These are phyloP conservation scores for Penicillium simplicissimum DNA, from an alignment of 495 filamentous ascomycete species.

Conservation along the genomic window DNA sequence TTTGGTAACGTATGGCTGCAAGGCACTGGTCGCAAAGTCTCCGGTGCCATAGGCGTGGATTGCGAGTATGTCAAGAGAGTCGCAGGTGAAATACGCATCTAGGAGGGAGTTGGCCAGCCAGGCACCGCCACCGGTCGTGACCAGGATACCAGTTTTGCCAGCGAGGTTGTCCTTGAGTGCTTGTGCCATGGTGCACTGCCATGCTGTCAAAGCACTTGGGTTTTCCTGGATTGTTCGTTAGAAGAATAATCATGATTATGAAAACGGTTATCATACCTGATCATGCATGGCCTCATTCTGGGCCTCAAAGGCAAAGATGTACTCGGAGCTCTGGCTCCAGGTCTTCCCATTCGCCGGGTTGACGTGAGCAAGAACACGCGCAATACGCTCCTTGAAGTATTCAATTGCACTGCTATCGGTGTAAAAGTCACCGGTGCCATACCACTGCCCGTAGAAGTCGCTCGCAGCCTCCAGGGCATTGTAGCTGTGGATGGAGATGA, in stretches of 20 bases:
- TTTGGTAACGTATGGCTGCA: conserved; percentile 19
- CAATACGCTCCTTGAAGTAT: conserved; percentile 6
- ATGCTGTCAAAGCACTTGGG: not conserved
- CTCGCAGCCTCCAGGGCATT: not conserved
- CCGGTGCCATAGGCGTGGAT: not conserved
- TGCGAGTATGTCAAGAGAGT: not conserved
- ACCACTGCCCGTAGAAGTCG: conserved; percentile 19
- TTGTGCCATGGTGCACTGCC: conserved; percentile 4
- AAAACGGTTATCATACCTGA: not conserved
- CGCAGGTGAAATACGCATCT: not conserved
- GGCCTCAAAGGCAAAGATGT: conserved; percentile 8
- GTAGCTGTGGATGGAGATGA: conserved; percentile 10
- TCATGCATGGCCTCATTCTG: conserved; percentile 11
- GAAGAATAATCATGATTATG: not conserved
- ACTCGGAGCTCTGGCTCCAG: conserved; percentile 6
- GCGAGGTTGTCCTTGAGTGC: not conserved
- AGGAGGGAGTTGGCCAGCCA: not conserved
- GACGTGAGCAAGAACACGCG: not conserved
- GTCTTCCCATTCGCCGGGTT: conserved; percentile 1
- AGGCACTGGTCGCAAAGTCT: conserved; percentile 15
- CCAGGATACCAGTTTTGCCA: not conserved
- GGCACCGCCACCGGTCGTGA: not conserved
- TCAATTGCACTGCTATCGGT: conserved; percentile 4
- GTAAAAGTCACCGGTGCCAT: conserved; percentile 25
- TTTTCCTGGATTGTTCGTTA: not conserved